Base-by-base conservation (phyloP, 306 rosid genomes). In the Castanopsis chinensis region DNA sequence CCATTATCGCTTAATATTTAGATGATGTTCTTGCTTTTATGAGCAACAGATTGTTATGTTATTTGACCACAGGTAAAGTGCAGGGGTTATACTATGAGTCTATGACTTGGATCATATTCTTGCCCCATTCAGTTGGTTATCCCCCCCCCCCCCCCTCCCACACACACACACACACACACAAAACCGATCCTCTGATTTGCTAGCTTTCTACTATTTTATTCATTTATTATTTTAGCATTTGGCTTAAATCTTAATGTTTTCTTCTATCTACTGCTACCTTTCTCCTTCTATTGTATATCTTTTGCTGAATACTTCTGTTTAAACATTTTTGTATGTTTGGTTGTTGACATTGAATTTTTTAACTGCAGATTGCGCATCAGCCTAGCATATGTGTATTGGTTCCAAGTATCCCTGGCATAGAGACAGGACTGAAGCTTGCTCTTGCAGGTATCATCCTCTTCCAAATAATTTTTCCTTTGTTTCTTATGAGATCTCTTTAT, bases 311-410 rank as follows among this genome's bases (percentile, higher is more conserved):
- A 6, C 51, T 20, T 75, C 27, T 74, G 43, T 33, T 19, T 59
- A 27, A 55, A 33, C 32, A 30, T 80, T 15, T 83, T 43, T 74
- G 5, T 13, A 37, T 67, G 1, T 27, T 17, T 11, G 52, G 65
- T 17, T 59, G 60, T 41, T 60, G 64, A 21, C 76, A 17, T 60
- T 68, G 67, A 70, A 33, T 71, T 82, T 58, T 58, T 52, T n/a
- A 79, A 77, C 64, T 86, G 75, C 91, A 94, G 98, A 94, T 94
- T 80, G 94, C 98, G 84, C 91, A 94, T 69, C 91, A 88, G 61
- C 98, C 97, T 9, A 94, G 96, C 89, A 90, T 94, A 84, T n/a
- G n/a, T n/a, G n/a, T 94, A 94, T 77, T 94, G 77, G 97, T 92
- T 83, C 96, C 97, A 4, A 94, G 91, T 61, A 94, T 92, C 74